Evolutionary conservation across 305 asterid genomes (phyloP), one percentile per base, ranked within the genome.

Genomic region (Fraxinus velutina): DNA sequence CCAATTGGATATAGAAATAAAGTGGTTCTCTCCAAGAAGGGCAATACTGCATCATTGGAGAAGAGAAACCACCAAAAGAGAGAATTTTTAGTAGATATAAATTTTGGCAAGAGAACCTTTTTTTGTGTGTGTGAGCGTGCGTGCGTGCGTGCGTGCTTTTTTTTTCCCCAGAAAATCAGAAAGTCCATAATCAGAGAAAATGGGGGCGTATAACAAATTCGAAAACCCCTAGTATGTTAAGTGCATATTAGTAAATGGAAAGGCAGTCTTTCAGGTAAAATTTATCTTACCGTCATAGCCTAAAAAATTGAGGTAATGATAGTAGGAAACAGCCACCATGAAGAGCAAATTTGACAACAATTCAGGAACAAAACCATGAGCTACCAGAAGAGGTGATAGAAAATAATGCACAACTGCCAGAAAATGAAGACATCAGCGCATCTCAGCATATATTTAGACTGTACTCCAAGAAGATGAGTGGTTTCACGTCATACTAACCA

Each of bases 321-420:
- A 96, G 91, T 92, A 94, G 88, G 98, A 92, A 80, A 89, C 89
- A 72, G 93, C 99, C 73, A 86, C 96, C 98, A 96, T 94, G 93
- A 94, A 94, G 86, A 96, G 97, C 85, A 91, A 81, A 87, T 96
- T 96, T 80, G 99, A 96, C 78, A 96, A 92, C 57, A 94, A 85
- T 42, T 89, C 87, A 15, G 99, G 97, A 81, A 96, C 85, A 84
- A 96, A 96, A 80, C 99, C 99, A 87, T 94, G 97, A 77, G 97
- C 97, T 75, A 96, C 89, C 89, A 96, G 88, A 85, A 96, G 86
- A 76, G 99, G 99, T 79, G 99, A 94, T 78, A 96, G 78, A 84
- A 96, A 94, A 89, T 88, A 96, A 85, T 96, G 99, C 81, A 91
- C 24, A 62, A 96, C 99, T 95, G 97, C 91, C 82, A 64, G 75